phyloP scores from a whole-genome alignment of 148 eudicot species.

The Fagopyrum tataricum region DNA sequence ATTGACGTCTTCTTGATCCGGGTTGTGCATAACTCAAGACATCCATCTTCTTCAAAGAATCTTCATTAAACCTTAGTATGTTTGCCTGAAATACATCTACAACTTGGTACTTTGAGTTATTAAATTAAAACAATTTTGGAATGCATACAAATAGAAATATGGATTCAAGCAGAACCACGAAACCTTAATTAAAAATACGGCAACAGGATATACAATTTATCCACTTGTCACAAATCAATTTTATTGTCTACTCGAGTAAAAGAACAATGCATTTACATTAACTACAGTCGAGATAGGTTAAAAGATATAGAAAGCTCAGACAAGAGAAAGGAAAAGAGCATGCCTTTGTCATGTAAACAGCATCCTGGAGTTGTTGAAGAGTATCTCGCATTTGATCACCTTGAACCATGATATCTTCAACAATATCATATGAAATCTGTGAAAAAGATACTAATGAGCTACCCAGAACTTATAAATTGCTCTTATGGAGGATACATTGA shows the following conservation, averaged over 20 bases:
- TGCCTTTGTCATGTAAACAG: constrained; percentile 87
- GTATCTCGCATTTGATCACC: constrained; percentile 75
- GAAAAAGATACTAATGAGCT: constrained; percentile 13
- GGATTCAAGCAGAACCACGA: neutral
- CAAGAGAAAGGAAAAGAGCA: constrained; percentile 11
- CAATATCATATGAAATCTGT: constrained; percentile 81
- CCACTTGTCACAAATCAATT: neutral
- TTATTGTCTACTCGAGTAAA: neutral
- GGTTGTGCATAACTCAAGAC: constrained; percentile 29
- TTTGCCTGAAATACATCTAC: constrained; percentile 60
- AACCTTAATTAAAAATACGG: neutral
- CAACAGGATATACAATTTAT: neutral
- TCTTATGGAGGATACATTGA: constrained; percentile 1
- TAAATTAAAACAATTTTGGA: neutral
- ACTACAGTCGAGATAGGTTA: neutral
- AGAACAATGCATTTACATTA: neutral
- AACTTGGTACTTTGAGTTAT: neutral
- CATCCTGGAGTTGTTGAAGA: constrained; percentile 91
- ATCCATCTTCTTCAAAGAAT: constrained; percentile 55
- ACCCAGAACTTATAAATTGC: neutral
- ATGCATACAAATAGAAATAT: neutral
- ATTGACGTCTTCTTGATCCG: constrained; percentile 29
- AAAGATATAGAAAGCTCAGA: neutral
- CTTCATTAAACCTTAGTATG: constrained; percentile 80
- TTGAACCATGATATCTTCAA: constrained; percentile 75